Evolutionary conservation across 1,284 basidiomycete species (phyloP).

Genomic region (Rugosomyces carneus): DNA sequence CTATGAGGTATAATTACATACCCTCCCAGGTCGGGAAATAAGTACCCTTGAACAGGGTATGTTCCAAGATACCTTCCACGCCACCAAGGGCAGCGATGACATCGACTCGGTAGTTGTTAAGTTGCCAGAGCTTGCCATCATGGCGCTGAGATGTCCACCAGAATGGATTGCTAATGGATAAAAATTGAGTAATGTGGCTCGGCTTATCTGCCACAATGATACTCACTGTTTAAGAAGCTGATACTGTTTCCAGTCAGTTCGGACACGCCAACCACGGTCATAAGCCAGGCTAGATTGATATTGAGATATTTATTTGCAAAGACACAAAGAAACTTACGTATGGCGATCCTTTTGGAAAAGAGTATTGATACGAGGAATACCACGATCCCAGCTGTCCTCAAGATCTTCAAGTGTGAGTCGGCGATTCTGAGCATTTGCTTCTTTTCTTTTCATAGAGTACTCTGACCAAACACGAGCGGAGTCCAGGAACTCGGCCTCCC

Average conservation of each 20-base stretch:
- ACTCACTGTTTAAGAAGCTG: conserved; percentile 86
- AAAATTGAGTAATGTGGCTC: conserved; percentile 1
- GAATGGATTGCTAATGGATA: conserved; percentile 75
- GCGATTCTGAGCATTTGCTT: conserved; percentile 96
- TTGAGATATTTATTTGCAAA: conserved; percentile 1
- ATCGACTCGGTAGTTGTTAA: conserved; percentile 98
- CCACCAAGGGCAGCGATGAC: conserved; percentile 98
- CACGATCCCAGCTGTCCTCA: conserved; percentile 97
- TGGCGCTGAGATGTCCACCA: conserved; percentile 99
- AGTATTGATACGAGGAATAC: conserved; percentile 96
- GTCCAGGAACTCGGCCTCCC: conserved; percentile 98
- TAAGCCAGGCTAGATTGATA: conserved; percentile 71
- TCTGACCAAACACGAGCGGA: conserved; percentile 99
- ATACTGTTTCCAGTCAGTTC: conserved; percentile 97
- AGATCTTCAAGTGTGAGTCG: conserved; percentile 95
- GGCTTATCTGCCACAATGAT: conserved; percentile 12
- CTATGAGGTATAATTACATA: conserved; percentile 20
- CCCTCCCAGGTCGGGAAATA: conserved; percentile 92
- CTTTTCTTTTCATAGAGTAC: conserved; percentile 99
- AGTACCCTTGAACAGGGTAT: conserved; percentile 96
- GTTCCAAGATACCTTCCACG: conserved; percentile 96
- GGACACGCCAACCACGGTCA: conserved; percentile 95
- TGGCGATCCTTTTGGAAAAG: conserved; percentile 98
- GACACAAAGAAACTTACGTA: conserved; percentile 50
- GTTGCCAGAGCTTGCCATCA: conserved; percentile 96